A percentile compares a stretch with the other conserved stretches of the same genome.
Evolutionary conservation across 257 asterid genomes (phyloP).

Genomic region (Solanum pimpinellifolium): DNA sequence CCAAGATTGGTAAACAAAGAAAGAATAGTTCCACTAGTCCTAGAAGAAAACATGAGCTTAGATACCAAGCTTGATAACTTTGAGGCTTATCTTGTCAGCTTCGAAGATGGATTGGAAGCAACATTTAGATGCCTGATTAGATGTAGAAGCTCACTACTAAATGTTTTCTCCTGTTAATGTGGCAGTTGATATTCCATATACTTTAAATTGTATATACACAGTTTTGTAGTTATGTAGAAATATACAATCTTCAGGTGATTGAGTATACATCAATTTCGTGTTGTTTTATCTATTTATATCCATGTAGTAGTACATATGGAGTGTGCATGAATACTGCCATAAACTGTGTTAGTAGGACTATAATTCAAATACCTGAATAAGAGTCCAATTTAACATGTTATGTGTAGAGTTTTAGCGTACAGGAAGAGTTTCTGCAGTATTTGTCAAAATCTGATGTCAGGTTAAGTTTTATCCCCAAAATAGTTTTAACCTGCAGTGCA

Average conservation of each 20-base stretch:
- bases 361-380: neutral
- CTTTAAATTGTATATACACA: neutral
- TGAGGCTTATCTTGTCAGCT: neutral
- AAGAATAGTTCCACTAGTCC: conserved; percentile 3
- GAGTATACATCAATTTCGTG: neutral
- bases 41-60: neutral
- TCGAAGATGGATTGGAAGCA: neutral
- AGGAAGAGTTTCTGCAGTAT: neutral
- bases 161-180: conserved; percentile 1
- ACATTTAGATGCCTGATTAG: neutral
- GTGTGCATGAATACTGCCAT: neutral
- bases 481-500: neutral
- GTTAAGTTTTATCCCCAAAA: neutral
- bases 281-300: neutral
- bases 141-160: neutral
- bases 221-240: neutral
- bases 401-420: neutral
- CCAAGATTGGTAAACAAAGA: conserved; percentile 16
- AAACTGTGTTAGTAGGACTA: neutral
- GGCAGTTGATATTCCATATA: neutral
- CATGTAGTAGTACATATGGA: neutral
- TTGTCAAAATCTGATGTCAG: neutral
- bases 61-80: conserved; percentile 6
- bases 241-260: neutral
- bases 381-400: neutral